Base-by-base conservation (phyloP, 2,329 filamentous ascomycete species). In the Colletotrichum sansevieriae region DNA sequence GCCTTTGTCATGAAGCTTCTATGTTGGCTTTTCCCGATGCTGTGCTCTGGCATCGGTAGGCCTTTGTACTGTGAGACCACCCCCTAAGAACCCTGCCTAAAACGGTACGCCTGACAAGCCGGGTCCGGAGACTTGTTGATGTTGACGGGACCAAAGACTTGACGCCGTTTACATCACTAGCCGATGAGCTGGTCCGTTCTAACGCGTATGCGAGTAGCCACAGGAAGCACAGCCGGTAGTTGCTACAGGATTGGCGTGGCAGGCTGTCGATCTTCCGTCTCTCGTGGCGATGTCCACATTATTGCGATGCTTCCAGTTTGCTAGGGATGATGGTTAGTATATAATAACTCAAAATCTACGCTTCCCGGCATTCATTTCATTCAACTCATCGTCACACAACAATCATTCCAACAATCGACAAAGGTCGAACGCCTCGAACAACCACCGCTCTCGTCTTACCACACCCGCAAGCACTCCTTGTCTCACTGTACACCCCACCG, bases 21-120 rank as follows among this genome's bases (percentile, higher is more conserved):
- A 35, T 33, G 8, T 15, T 57, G 20, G 55, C 55, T 44, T 8
- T 25, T 5, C 7, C 25, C 41, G 15, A 46, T 35, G 20, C 39
- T 44, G 22, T 59, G 56, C 56, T 33, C 22, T 59, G 41, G 41
- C 25, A n/a, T 47, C 29, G 25, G 25, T 20, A 25, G 18, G 41
- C 29, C 43, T 59, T 59, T 59, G 56, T n/a, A 25, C 25, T 46
- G 29, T 22, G 43, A 59, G 43, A 47, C 56, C 12, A 59, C 15
- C 11, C 6, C 25, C 56, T 18, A 46, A 15, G 20, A 46, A 13
- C 56, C 56, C 56, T 58, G 11, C 56, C 56, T 15, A 59, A 47
- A 22, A 25, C 56, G n/a, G 56, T n/a, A 2, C n/a, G 25, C 10
- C 29, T 47, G 10, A 33, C 18, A 37, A 59, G 43, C 56, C 41